These are phyloP conservation scores for Entomortierella beljakovae DNA, from an alignment of 192 early-diverging fungal species.

Conservation along the genomic window DNA sequence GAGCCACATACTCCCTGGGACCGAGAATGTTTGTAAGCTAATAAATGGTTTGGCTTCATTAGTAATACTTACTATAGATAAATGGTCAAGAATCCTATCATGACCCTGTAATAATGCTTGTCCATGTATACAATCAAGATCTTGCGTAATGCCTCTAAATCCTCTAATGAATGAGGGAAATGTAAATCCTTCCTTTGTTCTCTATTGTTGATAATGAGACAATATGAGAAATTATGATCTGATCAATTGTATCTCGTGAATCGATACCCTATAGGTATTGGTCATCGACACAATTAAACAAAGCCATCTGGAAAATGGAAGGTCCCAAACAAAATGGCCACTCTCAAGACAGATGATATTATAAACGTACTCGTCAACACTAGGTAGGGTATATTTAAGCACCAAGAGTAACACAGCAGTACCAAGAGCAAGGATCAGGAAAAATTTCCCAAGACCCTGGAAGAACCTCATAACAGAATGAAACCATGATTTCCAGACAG, in stretches of 20 bases:
- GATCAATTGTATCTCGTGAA: background rate
- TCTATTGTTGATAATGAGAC: constrained; percentile 24
- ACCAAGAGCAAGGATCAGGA: constrained; percentile 44
- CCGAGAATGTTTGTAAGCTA: constrained; percentile 70
- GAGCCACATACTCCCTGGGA: constrained; percentile 74
- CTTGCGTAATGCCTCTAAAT: constrained; percentile 60
- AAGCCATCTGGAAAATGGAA: background rate
- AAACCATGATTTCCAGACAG: constrained; percentile 30
- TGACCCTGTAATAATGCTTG: constrained; percentile 61
- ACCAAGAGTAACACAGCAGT: constrained; percentile 35
- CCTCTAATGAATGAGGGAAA: constrained; percentile 63
- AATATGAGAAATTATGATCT: background rate
- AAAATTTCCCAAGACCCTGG: constrained; percentile 52
- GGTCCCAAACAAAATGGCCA: no score
- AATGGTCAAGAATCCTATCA: constrained; percentile 56
- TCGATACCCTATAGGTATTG: no score
- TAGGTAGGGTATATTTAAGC: constrained; percentile 42
- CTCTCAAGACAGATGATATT: no score
- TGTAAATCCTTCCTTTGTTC: constrained; percentile 58
- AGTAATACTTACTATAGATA: constrained; percentile 67
- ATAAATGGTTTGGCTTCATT: background rate
- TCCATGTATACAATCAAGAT: constrained; percentile 63
- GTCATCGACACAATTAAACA: background rate
- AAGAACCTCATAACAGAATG: constrained; percentile 33
- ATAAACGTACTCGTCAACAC: constrained; percentile 50